Base-by-base conservation (phyloP, 306 rosid species). In the Vigna trinervia region DNA sequence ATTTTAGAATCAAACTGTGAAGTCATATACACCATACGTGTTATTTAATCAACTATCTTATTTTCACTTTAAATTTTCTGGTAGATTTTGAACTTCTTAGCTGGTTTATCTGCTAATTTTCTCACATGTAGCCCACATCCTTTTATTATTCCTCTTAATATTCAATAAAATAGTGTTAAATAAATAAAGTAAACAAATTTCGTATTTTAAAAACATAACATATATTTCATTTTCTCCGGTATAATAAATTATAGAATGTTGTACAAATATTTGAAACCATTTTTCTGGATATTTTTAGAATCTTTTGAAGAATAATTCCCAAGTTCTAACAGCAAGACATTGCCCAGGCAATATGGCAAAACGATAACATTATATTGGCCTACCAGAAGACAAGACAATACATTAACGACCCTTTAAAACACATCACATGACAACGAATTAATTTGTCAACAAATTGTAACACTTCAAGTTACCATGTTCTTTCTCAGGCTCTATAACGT, bases 381-480 rank as follows among this genome's bases (percentile, higher is more conserved):
- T 64, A 62, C 69, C 69, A 62, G 48, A 43, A 62, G 48, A 43
- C 47, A 73, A 20, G 67, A 22, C 61, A 22, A 61, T 17, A 75
- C 51, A 32, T 43, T 48, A 46, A 26, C 6, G 36, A 43, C n/a
- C 34, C 47, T 26, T 74, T 59, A 65, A 74, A 61, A 34, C 60
- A 34, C 60, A 46, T 34, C 64, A 63, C 63, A 50, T 63, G 80
- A 50, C 56, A 8, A 41, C 14, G 12, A 59, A 26, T 46, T 39
- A 45, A 45, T 45, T 45, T 39, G 19, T 36, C 46, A 39, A 11
- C 30, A 74, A 26, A 59, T 60, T 74, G 56, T 11, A 60, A 59
- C 15, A 60, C 45, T 57, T 43, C 8, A 73, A 73, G 53, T 54
- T 17, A 5, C 39, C 15, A 8, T 41, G 9, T 73, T 9, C 23